A percentile compares a stretch with the other conserved stretches of the same genome.
Evolutionary conservation across 2,329 filamentous ascomycete genomes (phyloP).

Genomic region (Sporothrix euskadiensis): DNA sequence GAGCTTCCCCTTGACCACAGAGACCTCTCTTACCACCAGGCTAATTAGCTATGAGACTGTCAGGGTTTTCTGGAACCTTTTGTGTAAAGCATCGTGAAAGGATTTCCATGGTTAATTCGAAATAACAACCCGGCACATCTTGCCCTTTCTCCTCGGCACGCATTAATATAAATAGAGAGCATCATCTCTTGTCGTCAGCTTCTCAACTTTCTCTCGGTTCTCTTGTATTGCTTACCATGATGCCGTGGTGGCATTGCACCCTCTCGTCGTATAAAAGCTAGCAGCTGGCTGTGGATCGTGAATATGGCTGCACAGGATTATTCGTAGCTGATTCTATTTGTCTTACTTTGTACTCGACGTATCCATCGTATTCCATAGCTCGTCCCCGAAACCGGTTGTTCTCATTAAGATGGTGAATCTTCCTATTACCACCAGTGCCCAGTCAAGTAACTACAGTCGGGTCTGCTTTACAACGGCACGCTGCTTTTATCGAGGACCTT

Average conservation of each 20-base stretch:
- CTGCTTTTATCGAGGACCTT: background rate
- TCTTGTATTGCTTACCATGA: background rate
- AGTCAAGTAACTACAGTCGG: background rate
- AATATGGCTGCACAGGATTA: background rate
- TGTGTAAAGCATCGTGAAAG: background rate
- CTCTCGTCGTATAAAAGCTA: background rate
- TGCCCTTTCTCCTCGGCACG: background rate
- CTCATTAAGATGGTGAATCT: background rate
- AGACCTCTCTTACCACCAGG: background rate
- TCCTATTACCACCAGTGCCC: background rate
- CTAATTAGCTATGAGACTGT: background rate
- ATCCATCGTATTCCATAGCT: background rate
- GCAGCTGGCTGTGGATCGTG: background rate
- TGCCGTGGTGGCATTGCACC: background rate
- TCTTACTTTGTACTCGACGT: background rate
- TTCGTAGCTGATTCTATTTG: background rate
- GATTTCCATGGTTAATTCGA: background rate
- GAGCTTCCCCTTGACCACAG: background rate
- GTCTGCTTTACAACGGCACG: background rate
- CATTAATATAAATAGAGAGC: conserved; percentile 7
- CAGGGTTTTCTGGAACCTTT: background rate
- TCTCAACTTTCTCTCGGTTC: background rate
- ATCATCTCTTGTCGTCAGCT: background rate
- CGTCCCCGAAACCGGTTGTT: background rate
- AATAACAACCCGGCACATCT: background rate